These are phyloP conservation scores for Neurospora sp. DNA, from an alignment of 2,329 filamentous ascomycete species.

Conservation along the genomic window DNA sequence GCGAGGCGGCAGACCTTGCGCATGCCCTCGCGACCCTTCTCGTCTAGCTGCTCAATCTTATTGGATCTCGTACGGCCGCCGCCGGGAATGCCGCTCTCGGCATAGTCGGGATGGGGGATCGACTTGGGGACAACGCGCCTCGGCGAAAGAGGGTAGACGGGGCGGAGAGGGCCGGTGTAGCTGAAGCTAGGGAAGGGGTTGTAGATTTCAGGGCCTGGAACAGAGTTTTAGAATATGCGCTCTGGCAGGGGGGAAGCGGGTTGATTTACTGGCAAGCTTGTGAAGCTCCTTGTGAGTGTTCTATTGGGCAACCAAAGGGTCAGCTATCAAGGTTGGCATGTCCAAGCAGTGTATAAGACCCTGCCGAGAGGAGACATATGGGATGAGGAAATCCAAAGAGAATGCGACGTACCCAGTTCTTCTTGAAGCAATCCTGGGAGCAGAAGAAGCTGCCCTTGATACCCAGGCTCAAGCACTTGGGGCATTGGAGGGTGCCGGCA, in stretches of 20 bases:
- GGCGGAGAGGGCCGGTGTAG: constrained; percentile 72
- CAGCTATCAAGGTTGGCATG: constrained; percentile 7
- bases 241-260: constrained; percentile 63
- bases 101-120: constrained; percentile 82
- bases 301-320: constrained; percentile 34
- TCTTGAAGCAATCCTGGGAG: constrained; percentile 97
- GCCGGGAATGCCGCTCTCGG: constrained; percentile 66
- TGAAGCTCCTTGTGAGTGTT: constrained; percentile 72
- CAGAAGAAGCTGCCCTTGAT: constrained; percentile 91
- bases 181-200: constrained; percentile 87
- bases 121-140: constrained; percentile 64
- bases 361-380: neutral
- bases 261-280: constrained; percentile 69
- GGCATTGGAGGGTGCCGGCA: constrained; percentile 80
- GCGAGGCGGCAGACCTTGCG: constrained; percentile 80
- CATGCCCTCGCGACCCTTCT: constrained; percentile 78
- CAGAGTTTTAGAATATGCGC: constrained; percentile 67
- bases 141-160: constrained; percentile 75
- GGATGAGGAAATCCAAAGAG: neutral
- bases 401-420: constrained; percentile 70
- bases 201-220: constrained; percentile 79
- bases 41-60: constrained; percentile 69
- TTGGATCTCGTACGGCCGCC: constrained; percentile 52
- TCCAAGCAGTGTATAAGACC: neutral
- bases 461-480: constrained; percentile 83